A percentile compares a stretch with the other conserved stretches of the same genome.
phyloP scores from a whole-genome alignment of 495 filamentous ascomycete genomes.

The Aspergillus bridgeri region DNA sequence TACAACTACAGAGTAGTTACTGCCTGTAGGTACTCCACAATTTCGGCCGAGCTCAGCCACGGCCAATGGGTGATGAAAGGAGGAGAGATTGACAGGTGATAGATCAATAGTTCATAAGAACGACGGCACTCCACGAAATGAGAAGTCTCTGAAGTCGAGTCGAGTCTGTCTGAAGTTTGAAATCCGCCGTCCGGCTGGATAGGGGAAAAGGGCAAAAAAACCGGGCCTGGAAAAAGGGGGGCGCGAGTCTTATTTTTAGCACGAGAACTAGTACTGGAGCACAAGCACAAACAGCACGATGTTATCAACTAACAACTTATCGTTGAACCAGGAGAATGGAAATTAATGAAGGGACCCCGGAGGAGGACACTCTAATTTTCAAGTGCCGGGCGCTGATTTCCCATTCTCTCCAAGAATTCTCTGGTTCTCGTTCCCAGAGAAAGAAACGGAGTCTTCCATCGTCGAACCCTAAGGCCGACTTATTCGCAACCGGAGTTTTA shows the following conservation, averaged over 20 bases:
- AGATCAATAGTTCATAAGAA: neutral
- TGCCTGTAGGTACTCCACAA: constrained; percentile 4
- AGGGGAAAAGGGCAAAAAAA: neutral
- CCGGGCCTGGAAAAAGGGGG: constrained; percentile 1
- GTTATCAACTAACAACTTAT: neutral
- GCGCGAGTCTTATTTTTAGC: neutral
- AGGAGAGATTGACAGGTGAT: neutral
- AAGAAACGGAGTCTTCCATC: too few species aligned
- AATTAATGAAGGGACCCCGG: neutral
- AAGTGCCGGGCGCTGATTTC: constrained; percentile 9
- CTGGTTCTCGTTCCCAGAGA: too few species aligned
- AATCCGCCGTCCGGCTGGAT: too few species aligned
- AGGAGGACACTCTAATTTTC: neutral
- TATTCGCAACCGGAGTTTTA: neutral
- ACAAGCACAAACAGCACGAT: too few species aligned
- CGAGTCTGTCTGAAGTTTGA: too few species aligned
- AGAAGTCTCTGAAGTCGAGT: too few species aligned
- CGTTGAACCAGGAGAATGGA: constrained; percentile 1
- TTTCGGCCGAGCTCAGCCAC: constrained; percentile 14
- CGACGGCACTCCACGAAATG: too few species aligned
- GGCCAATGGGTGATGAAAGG: neutral
- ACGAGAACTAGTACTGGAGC: too few species aligned
- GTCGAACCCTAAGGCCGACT: neutral
- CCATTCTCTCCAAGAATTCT: too few species aligned
- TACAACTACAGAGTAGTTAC: too few species aligned